Base-by-base conservation (phyloP, 1,139 yeast genomes). In the Blastobotrys arbuscula region DNA sequence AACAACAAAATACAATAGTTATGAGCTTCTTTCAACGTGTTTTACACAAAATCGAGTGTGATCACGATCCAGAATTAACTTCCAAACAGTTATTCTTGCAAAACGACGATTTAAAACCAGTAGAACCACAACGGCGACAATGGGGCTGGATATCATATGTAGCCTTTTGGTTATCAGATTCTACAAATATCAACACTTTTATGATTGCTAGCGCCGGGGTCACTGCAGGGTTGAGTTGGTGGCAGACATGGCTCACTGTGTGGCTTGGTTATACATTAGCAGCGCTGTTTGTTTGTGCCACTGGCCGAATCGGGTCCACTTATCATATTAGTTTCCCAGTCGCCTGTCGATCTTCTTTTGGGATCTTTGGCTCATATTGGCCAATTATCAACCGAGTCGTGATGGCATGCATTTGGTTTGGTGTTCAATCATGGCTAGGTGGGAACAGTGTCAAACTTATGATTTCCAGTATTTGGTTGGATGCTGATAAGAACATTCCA, bases 201-300 rank as follows among this genome's bases (percentile, higher is more conserved):
- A 90, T 85, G 69, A 86, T 88, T 60, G 95, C 95, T 6, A 81
- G 92, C 3, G 83, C 94, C 0, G 94, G 95, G 55, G 82, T 83
- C 51, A 72, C 72, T 48, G 75, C 77, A 38, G 92, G 92, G 7
- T 70, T 87, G 68, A 78, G 82, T 16, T 86, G 95, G 95, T 87
- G 95, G 94, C 89, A 81, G 64, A 81, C 85, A 15, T 87, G 95
- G 95, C 63, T 86, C 31, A 77, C 92, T 0, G 90, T 87, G 21
- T 85, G 95, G 94, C 50, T 65, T 20, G 71, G 71, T 5, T 66
- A 67, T 50, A 53, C 64, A 34, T 46, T 67, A 21, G 59, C 69
- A 12, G 69, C 60, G 2, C 33, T 51, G 12, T 58, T 68, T 46
- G 65, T 70, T 18, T 62, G 65, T 18, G 44, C 63, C 45, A 60